Evolutionary conservation across 2,329 filamentous ascomycete species (phyloP).

Genomic region (Fusarium sp.): DNA sequence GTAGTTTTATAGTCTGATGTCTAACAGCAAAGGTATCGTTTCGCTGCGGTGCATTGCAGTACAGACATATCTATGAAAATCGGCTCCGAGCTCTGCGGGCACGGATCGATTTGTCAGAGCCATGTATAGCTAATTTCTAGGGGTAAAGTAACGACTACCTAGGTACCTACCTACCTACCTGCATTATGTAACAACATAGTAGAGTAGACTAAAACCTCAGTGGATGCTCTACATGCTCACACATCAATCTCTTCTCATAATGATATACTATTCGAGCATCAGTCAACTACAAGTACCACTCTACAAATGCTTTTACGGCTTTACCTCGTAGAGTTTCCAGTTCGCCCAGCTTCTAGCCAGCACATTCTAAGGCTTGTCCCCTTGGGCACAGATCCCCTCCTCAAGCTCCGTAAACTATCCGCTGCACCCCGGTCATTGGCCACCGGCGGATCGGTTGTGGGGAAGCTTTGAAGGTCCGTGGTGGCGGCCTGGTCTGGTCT

Average conservation of each 20-base stretch:
- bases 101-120: conserved; percentile 38
- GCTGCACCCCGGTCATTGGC: conserved; percentile 31
- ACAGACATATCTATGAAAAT: conserved; percentile 12
- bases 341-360: neutral
- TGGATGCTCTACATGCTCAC: neutral
- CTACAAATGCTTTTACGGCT: conserved; percentile 10
- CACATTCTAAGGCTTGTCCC: conserved; percentile 27
- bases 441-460: conserved; percentile 39
- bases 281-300: conserved; percentile 5
- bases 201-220: no score
- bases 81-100: conserved; percentile 38
- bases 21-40: conserved; percentile 18
- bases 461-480: conserved; percentile 35
- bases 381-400: conserved; percentile 22
- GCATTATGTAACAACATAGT: no score
- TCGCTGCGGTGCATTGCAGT: conserved; percentile 22
- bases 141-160: neutral
- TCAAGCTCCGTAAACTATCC: conserved; percentile 5
- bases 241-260: neutral
- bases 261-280: neutral
- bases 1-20: conserved; percentile 20
- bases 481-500: conserved; percentile 36
- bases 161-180: no score
- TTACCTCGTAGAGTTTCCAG: conserved; percentile 1
- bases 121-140: conserved; percentile 8